Percentiles rank a stretch among this genome's conserved stretches.
These are phyloP conservation scores for Lecanicillium sp. DNA, from an alignment of 2,329 filamentous ascomycete genomes.

Conservation along the genomic window DNA sequence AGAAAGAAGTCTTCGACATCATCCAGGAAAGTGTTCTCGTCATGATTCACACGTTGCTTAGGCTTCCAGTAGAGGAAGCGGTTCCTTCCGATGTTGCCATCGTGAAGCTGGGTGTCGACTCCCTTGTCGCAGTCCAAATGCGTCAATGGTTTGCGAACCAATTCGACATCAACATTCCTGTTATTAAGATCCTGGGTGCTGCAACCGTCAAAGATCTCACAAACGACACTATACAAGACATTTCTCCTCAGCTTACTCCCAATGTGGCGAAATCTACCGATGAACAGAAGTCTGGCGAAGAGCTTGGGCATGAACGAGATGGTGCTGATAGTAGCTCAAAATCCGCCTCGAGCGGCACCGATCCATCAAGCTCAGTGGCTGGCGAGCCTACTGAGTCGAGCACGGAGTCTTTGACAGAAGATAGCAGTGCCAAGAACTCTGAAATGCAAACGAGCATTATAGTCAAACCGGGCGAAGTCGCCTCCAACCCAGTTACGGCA, in stretches of 20 bases:
- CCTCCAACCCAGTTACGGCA: too few species aligned
- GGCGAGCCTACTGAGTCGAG: too few species aligned
- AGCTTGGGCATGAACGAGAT: too few species aligned
- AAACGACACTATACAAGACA: slow-evolving; percentile 8
- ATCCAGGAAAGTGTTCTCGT: slow-evolving; percentile 9
- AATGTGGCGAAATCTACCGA: too few species aligned
- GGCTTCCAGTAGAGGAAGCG: slow-evolving; percentile 8
- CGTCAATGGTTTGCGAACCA: slow-evolving; percentile 40
- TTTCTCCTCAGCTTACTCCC: slow-evolving; percentile 8
- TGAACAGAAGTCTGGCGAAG: too few species aligned
- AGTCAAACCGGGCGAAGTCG: too few species aligned
- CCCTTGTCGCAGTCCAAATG: slow-evolving; percentile 24
- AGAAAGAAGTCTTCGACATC: slow-evolving; percentile 7
- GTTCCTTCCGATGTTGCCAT: slow-evolving; percentile 9
- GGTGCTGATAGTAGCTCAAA: too few species aligned
- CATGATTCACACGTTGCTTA: slow-evolving; percentile 10
- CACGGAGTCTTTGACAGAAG: too few species aligned
- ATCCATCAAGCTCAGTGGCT: too few species aligned
- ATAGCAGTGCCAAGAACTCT: too few species aligned
- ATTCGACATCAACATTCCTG: slow-evolving; percentile 32
- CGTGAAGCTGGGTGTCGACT: slow-evolving; percentile 18
- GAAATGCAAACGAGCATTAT: too few species aligned
- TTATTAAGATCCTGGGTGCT: slow-evolving; percentile 35
- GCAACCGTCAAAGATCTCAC: slow-evolving; percentile 13
- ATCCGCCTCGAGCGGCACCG: too few species aligned